A percentile compares a stretch with the other conserved stretches of the same genome.
Evolutionary conservation across 768 basidiomycete genomes (phyloP).

Genomic region (Boletales sp.): DNA sequence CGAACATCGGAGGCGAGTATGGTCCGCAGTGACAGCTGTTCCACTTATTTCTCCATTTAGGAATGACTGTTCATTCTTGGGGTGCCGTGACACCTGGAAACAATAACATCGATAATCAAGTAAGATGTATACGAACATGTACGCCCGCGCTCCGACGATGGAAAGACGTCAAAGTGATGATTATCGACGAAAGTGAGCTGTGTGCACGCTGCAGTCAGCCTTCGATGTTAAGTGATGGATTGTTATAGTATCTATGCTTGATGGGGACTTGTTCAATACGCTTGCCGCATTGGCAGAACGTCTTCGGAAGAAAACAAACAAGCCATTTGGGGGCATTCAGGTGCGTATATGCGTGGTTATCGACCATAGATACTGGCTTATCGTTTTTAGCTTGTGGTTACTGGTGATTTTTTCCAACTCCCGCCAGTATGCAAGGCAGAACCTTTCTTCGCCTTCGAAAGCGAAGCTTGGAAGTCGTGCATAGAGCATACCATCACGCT

Average conservation of each 20-base stretch:
- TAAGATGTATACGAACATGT: constrained; percentile 48
- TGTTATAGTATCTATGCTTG: constrained; percentile 63
- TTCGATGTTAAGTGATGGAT: neutral
- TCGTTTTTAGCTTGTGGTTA: constrained; percentile 41
- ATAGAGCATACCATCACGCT: constrained; percentile 60
- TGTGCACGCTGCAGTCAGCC: too few relatives aligned
- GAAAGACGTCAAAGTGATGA: constrained; percentile 53
- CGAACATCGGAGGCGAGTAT: constrained; percentile 42
- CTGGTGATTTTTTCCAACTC: constrained; percentile 59
- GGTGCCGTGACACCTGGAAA: constrained; percentile 51
- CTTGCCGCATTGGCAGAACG: constrained; percentile 49
- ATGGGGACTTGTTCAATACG: constrained; percentile 58
- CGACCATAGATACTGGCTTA: neutral
- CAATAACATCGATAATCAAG: constrained; percentile 43
- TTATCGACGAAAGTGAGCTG: constrained; percentile 60
- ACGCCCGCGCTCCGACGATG: constrained; percentile 55
- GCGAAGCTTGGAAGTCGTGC: constrained; percentile 40
- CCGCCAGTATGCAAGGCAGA: constrained; percentile 47
- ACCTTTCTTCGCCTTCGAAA: constrained; percentile 66
- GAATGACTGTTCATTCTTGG: constrained; percentile 60
- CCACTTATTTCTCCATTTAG: constrained; percentile 21
- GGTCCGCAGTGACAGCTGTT: neutral
- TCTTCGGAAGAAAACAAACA: constrained; percentile 45
- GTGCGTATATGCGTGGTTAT: constrained; percentile 23
- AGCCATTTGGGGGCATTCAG: constrained; percentile 68